phyloP scores from a whole-genome alignment of 495 filamentous ascomycete species.

The Penicillium herquei region DNA sequence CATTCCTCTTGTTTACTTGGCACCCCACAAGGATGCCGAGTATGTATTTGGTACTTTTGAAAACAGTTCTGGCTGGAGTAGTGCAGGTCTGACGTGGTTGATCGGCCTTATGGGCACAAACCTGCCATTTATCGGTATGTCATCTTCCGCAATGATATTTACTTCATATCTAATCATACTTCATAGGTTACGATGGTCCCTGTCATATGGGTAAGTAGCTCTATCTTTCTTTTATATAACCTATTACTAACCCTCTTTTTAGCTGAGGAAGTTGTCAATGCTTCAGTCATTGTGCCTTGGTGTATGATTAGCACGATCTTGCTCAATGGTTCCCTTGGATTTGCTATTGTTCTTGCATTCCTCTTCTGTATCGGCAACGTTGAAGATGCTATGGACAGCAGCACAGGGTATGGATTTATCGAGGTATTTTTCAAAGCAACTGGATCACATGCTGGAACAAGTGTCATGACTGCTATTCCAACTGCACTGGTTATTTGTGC shows the following conservation, averaged over 20 bases:
- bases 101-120: conserved; percentile 41
- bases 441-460: conserved; percentile 38
- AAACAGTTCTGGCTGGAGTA: too few relatives aligned
- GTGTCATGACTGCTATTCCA: conserved; percentile 45
- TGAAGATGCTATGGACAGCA: conserved; percentile 27
- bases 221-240: too few relatives aligned
- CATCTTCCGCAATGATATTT: too few relatives aligned
- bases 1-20: conserved; percentile 46
- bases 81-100: too few relatives aligned
- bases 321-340: conserved; percentile 50
- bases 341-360: conserved; percentile 48
- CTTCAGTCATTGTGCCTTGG: conserved; percentile 42
- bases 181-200: too few relatives aligned
- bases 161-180: too few relatives aligned
- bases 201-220: too few relatives aligned
- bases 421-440: conserved; percentile 48
- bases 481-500: conserved; percentile 41
- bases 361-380: conserved; percentile 50
- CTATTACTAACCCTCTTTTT: not conserved
- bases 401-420: conserved; percentile 50
- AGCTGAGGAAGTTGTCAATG: conserved; percentile 52
- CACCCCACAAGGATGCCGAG: conserved; percentile 34
- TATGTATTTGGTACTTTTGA: conserved; percentile 48
- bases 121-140: too few relatives aligned
- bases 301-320: conserved; percentile 45